phyloP scores from a whole-genome alignment of 78 protist species.

The Bodo saltans region DNA sequence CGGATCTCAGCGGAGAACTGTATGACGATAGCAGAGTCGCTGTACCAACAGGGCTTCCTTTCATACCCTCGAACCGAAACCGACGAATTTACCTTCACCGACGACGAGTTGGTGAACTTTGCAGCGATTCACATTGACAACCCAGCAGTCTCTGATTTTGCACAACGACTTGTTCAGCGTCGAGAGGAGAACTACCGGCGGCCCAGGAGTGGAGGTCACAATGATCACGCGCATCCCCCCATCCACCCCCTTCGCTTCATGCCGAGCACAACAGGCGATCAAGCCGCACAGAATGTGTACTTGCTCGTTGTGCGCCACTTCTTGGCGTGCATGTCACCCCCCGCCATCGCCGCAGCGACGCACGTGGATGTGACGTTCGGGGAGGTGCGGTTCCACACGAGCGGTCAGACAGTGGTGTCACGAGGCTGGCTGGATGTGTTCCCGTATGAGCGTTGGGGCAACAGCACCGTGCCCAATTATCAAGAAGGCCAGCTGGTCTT shows the following conservation, averaged over 20 bases:
- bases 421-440: conserved; percentile 76
- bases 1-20: conserved; percentile 59
- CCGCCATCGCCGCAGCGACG: conserved; percentile 77
- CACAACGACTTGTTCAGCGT: not conserved
- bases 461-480: conserved; percentile 65
- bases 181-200: conserved; percentile 48
- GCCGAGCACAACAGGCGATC: conserved; percentile 22
- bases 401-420: conserved; percentile 61
- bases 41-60: conserved; percentile 81
- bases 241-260: conserved; percentile 87
- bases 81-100: conserved; percentile 56
- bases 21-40: conserved; percentile 68
- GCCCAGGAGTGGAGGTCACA: conserved; percentile 77
- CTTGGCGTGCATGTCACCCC: conserved; percentile 88
- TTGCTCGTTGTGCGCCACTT: conserved; percentile 88
- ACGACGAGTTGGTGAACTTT: conserved; percentile 56
- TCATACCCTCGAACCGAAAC: conserved; percentile 99
- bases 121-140: conserved; percentile 34
- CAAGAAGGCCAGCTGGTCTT: conserved; percentile 57
- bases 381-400: conserved; percentile 6
- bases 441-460: conserved; percentile 82
- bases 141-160: conserved; percentile 21
- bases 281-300: conserved; percentile 55
- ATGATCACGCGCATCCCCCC: conserved; percentile 97
- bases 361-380: conserved; percentile 56